Evolutionary conservation across 106 monocot genomes (phyloP), one percentile per base, ranked within the genome.

Genomic region (Amphibolis antarctica): DNA sequence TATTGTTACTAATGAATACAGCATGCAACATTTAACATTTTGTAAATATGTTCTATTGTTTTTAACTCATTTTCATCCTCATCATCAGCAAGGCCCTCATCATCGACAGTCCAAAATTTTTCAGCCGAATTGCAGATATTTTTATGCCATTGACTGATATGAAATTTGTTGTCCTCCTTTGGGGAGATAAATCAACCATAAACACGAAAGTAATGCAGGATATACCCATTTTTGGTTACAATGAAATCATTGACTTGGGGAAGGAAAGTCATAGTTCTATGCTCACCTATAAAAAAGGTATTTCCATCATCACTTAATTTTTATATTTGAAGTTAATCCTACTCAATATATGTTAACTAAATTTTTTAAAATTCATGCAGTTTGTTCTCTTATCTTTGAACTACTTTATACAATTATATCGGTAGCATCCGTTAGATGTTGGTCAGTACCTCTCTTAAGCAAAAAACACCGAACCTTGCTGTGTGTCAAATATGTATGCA

Each of bases 141-240:
- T 71, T 86, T 12, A 76, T 83, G 65, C 54, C 59, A 58, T 76
- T 17, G 60, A 69, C 56, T 21, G 45, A 69, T 62, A 42, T 80
- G 69, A 83, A 77, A 62, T 86, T 84, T 59, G 58, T 96, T 17
- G 64, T 96, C 64, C 66, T 96, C 49, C 89, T 96, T 62, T 96
- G 94, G 94, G 94, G 86, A 46, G 80, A 82, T 0, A 86, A 86
- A 72, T 70, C 79, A 71, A 27, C 7, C 53, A 14, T 80, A 65
- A 64, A 69, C 56, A 55, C 36, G 45, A 54, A 82, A 65, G n/a
- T 25, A 20, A 9, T 71, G 20, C 60, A 24, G 17, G 61, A 75
- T 42, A 84, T 74, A 49, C 77, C 73, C 12, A 22, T 86, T 42
- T 89, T 79, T 69, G 74, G 50, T 44, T 96, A 86, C 61, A 59